Evolutionary conservation across 176 grass and related monocot species (phyloP), one percentile per base, ranked within the genome.

Genomic region (Cenchrus fungigraminus): DNA sequence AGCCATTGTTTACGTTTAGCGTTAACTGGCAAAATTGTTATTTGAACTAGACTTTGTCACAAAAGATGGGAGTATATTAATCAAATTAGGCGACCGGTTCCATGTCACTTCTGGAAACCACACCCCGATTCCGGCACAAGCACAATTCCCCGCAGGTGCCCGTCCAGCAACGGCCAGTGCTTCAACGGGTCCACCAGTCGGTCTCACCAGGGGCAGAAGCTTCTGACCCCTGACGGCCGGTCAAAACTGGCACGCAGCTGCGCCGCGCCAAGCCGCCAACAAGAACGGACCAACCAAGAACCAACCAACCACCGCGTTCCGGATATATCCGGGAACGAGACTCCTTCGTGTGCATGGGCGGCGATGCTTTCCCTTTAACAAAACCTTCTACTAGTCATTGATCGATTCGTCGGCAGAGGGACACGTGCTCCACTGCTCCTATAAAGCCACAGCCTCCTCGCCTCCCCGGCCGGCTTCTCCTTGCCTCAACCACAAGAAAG

Each of bases 241-340:
- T 90, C 88, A 83, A 90, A 90, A 8, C n/a, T 37, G 84, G 60
- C 80, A 15, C 59, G 60, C 79, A 49, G 88, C 59, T 22, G 70
- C 68, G 8, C 46, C 49, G 57, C 74, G 66, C 65, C 5, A 32
- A 32, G 31, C 31, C 31, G 37, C 37, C 37, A 71, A 22, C 22
- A 29, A 9, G 68, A 62, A 65, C 31, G 69, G 53, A 59, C 31
- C 29, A 55, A 81, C 51, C 65, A 43, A 22, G 34, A 34, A 34
- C 34, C 34, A 34, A 40, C 75, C 81, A 76, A 57, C 76, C 9
- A 19, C 61, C 55, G 73, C 73, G 77, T 80, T 58, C 60, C 50
- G 40, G 69, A 85, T 64, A 88, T 29, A 6, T 63, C 71, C 80
- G 6, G 60, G 6, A 25, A 59, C 64, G 1, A 52, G 40, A 6